Conservation (phyloP, 2,329 filamentous ascomycete genomes). For the Microcyclospora pomicola region DNA sequence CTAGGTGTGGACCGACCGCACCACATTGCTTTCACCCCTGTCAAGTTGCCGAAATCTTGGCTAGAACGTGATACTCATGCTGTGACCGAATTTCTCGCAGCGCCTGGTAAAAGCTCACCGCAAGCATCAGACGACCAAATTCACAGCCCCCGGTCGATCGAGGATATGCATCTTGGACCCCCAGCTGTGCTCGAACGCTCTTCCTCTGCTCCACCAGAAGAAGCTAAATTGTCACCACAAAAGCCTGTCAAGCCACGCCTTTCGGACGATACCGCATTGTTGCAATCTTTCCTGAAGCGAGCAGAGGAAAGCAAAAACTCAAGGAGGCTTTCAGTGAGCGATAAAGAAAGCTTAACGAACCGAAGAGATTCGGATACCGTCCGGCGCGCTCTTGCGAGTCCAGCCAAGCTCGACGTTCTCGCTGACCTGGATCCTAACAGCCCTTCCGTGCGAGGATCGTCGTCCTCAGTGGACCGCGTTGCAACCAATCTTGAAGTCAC, state of each 20-base stretch:
- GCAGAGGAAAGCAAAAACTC: conserved; percentile 33
- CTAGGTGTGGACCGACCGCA: conserved; percentile 8
- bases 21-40: conserved; percentile 17
- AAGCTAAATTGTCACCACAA: conserved; percentile 16
- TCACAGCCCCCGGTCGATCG: no score
- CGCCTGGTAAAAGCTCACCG: no score
- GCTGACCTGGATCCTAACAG: conserved; percentile 36
- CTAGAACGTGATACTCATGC: no score
- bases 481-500: neutral
- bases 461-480: neutral
- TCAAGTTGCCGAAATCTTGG: conserved; percentile 6
- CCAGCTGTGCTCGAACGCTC: conserved; percentile 3
- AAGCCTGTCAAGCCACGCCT: conserved; percentile 19
- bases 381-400: conserved; percentile 33
- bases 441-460: conserved; percentile 24
- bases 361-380: conserved; percentile 34
- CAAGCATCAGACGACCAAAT: no score
- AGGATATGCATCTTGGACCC: no score
- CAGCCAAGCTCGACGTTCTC: conserved; percentile 26
- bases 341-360: conserved; percentile 31
- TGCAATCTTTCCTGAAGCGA: conserved; percentile 36
- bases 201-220: conserved; percentile 22
- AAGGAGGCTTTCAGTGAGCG: conserved; percentile 15
- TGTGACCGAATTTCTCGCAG: no score
- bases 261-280: conserved; percentile 35